phyloP scores from a whole-genome alignment of 345 rosid genomes.

The Nasturtium officinale region DNA sequence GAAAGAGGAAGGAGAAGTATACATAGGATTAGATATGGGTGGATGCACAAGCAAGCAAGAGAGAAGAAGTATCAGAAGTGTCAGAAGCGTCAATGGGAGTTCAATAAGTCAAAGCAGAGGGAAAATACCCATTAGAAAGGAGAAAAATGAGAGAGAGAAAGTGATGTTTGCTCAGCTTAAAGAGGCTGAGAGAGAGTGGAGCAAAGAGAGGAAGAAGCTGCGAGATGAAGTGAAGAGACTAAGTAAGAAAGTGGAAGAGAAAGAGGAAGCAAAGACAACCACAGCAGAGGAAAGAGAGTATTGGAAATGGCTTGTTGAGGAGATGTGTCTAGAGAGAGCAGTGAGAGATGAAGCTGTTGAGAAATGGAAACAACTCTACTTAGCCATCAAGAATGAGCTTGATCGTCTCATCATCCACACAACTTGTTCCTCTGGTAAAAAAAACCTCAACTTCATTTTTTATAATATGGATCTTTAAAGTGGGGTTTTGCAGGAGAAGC shows the following conservation, averaged over 20 bases:
- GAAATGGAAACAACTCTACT: constrained; percentile 86
- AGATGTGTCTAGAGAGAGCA: constrained; percentile 67
- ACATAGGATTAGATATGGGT: constrained; percentile 31
- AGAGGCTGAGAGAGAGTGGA: constrained; percentile 52
- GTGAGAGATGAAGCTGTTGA: constrained; percentile 74
- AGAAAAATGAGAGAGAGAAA: constrained; percentile 47
- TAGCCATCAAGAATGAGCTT: constrained; percentile 82
- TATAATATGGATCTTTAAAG: constrained; percentile 4
- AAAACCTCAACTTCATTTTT: background rate
- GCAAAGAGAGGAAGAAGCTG: constrained; percentile 54
- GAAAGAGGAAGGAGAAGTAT: background rate
- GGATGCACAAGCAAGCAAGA: constrained; percentile 45
- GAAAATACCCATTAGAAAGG: constrained; percentile 50
- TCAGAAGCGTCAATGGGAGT: constrained; percentile 31
- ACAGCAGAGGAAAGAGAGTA: constrained; percentile 43
- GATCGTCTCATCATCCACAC: constrained; percentile 73
- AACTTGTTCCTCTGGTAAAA: constrained; percentile 51
- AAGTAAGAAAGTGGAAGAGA: constrained; percentile 51
- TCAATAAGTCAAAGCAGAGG: constrained; percentile 31
- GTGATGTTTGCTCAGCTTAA: constrained; percentile 51
- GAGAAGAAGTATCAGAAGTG: constrained; percentile 19
- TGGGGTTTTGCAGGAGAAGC: constrained; percentile 47
- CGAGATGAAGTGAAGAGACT: constrained; percentile 54
- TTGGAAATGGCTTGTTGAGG: constrained; percentile 55
- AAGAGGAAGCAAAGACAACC: constrained; percentile 48